These are phyloP conservation scores for Hypoxylon rubiginosum DNA, from an alignment of 2,329 filamentous ascomycete species.

Conservation along the genomic window DNA sequence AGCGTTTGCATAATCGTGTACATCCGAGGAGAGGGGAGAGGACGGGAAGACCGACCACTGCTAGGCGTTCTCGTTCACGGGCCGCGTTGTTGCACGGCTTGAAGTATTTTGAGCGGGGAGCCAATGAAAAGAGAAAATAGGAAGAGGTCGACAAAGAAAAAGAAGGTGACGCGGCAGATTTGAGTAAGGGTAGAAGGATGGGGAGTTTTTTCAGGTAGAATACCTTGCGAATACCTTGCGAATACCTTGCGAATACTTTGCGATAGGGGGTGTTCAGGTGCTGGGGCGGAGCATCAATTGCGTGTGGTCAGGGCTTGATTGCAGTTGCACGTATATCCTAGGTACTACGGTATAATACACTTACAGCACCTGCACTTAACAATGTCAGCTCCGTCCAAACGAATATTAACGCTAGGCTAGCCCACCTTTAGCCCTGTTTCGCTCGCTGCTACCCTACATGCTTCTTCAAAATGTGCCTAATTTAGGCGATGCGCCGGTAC, in stretches of 20 bases:
- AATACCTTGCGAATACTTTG: slow-evolving; percentile 5
- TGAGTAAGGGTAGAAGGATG: slow-evolving; percentile 1
- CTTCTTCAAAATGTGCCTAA: slow-evolving; percentile 24
- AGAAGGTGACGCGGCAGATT: slow-evolving; percentile 41
- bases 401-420: slow-evolving; percentile 6
- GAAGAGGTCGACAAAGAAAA: slow-evolving; percentile 32
- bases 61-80: slow-evolving; percentile 22
- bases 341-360: background rate
- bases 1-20: slow-evolving; percentile 5
- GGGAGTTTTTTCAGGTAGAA: no score
- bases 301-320: background rate
- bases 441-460: slow-evolving; percentile 14
- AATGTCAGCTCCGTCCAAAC: slow-evolving; percentile 16
- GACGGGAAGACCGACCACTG: slow-evolving; percentile 14
- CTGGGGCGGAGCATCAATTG: slow-evolving; percentile 23
- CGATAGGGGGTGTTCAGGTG: slow-evolving; percentile 9
- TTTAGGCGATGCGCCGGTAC: slow-evolving; percentile 29
- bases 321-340: background rate
- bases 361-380: background rate
- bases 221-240: background rate
- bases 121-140: slow-evolving; percentile 27
- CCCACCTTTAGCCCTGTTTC: slow-evolving; percentile 17
- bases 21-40: slow-evolving; percentile 6
- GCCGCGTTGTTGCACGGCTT: slow-evolving; percentile 29
- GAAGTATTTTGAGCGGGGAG: slow-evolving; percentile 32